phyloP scores from a whole-genome alignment of 495 filamentous ascomycete species.

The Beverwykella pulmonaria region DNA sequence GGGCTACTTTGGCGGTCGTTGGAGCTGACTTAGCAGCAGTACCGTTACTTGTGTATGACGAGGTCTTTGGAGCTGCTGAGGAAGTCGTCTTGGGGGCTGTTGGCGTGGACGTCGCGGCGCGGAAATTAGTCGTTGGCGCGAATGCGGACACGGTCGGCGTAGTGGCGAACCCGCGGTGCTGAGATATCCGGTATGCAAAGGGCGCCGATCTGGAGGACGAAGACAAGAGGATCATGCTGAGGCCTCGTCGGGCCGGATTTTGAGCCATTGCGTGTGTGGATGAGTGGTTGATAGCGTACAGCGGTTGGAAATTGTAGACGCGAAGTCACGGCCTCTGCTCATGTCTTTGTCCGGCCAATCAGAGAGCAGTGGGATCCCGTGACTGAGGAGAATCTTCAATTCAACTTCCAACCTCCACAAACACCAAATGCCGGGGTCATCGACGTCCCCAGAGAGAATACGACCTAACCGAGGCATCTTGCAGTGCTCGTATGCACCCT shows the following conservation, averaged over 20 bases:
- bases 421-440: neutral
- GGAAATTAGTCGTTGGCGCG: constrained; percentile 39
- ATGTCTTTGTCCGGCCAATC: neutral
- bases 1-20: neutral
- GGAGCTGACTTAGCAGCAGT: constrained; percentile 1
- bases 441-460: neutral
- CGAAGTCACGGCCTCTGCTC: neutral
- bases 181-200: constrained; percentile 18
- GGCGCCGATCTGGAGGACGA: constrained; percentile 18
- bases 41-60: constrained; percentile 2
- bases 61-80: neutral
- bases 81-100: neutral
- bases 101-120: constrained; percentile 16
- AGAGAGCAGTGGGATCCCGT: neutral
- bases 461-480: neutral
- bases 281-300: neutral
- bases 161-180: neutral
- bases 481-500: neutral
- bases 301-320: neutral
- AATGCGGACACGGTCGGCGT: constrained; percentile 27
- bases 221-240: constrained; percentile 1
- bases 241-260: constrained; percentile 1
- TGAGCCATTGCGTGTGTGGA: constrained; percentile 15
- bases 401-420: neutral
- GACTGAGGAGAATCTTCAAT: too few relatives aligned